Evolutionary conservation across 2,329 filamentous ascomycete genomes (phyloP), one percentile per base, ranked within the genome.

Genomic region (Lasiodiplodia sp.): DNA sequence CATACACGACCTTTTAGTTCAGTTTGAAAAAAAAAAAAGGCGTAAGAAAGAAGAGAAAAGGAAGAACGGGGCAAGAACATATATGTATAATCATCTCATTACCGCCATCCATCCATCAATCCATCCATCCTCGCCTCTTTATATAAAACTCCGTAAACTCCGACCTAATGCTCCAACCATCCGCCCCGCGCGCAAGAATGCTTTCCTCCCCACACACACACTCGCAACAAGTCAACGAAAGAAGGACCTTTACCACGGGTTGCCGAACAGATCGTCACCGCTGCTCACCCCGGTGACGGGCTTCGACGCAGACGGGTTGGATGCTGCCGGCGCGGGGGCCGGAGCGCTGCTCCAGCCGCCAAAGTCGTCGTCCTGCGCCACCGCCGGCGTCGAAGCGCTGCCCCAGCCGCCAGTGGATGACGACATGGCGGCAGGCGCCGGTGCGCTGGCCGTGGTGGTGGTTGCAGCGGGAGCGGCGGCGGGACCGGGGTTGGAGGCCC

Each of bases 311-410:
- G 69, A 70, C 1, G 68, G 70, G 40, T 66, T 57, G 25, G 58
- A 37, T 11, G 73, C 74, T 8, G 75, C 77, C 0, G 80, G 77
- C 10, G 84, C 81, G 47, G 81, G 84, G 73, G 73, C 87, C 75
- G 87, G 90, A 55, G 89, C 88, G 76, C 93, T 96, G 58, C 92
- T 90, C 95, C 95, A 98, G 14, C 95, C 94, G 23, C 95, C 95
- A 82, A 97, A 98, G 77, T 98, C 95, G 79, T 98, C 95, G 74
- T 98, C 95, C 0, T 92, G 91, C 44, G 92, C 87, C 2, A 97
- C 92, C 49, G 76, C 73, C 72, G 74, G 79, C 77, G 66, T 58
- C 2, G 84, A 87, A 79, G 92, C 91, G 6, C 91, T 91, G 28
- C 91, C 90, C 72, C 86, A 86, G 0, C 87, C 83, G 74, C 31